Percentiles rank a stretch among this genome's conserved stretches.
These are phyloP conservation scores for Citrullus amarus DNA, from an alignment of 306 rosid species.

Conservation along the genomic window DNA sequence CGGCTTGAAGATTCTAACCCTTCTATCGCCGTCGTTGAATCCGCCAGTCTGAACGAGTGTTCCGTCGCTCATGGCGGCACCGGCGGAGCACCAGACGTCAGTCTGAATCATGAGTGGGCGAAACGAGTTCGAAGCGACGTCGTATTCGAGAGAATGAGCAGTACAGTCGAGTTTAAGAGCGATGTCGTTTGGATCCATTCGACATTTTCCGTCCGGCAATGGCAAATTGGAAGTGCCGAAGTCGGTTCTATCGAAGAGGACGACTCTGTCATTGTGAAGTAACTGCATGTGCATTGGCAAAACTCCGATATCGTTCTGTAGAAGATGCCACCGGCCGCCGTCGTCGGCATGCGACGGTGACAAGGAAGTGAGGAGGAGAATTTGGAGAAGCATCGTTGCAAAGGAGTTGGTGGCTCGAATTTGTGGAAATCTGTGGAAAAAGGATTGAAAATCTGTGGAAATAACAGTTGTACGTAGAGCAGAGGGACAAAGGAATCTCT, in stretches of 20 bases:
- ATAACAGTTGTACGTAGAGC: constrained; percentile 17
- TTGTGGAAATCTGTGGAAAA: not conserved
- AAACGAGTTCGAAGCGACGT: constrained; percentile 35
- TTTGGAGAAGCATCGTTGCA: constrained; percentile 7
- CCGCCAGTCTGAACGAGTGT: constrained; percentile 63
- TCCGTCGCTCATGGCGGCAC: constrained; percentile 28
- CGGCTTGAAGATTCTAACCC: constrained; percentile 23
- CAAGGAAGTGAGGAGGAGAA: constrained; percentile 17
- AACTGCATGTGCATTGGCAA: constrained; percentile 94
- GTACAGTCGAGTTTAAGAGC: constrained; percentile 47
- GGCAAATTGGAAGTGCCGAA: constrained; percentile 59
- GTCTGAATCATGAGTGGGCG: constrained; percentile 47
- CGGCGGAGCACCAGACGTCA: constrained; percentile 83
- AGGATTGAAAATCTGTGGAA: constrained; percentile 12
- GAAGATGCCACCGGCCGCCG: constrained; percentile 43
- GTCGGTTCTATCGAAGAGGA: constrained; percentile 71
- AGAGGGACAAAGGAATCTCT: constrained; percentile 12
- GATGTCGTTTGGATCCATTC: constrained; percentile 28
- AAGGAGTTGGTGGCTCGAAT: no score
- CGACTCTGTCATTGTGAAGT: constrained; percentile 45
- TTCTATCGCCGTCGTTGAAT: constrained; percentile 31
- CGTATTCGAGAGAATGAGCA: constrained; percentile 66
- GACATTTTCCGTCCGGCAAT: constrained; percentile 39
- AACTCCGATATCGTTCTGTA: constrained; percentile 50
- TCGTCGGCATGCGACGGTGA: constrained; percentile 6